Conservation (phyloP, 495 filamentous ascomycete genomes). For the Beverwykella pulmonaria region DNA sequence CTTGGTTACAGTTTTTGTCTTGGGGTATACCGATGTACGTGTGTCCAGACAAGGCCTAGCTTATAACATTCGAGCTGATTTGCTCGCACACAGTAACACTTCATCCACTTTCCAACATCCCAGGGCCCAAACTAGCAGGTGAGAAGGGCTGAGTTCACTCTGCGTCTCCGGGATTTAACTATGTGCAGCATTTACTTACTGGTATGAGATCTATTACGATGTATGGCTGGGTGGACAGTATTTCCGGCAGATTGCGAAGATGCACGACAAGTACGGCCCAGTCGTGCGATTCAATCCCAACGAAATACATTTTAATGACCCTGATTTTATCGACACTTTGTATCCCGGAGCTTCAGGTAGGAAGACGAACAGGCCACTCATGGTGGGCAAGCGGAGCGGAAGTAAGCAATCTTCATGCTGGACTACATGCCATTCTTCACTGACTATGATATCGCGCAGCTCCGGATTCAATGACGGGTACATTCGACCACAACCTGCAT, state of each 20-base stretch:
- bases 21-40: too few relatives aligned
- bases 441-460: not conserved
- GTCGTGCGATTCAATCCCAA: not conserved
- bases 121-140: too few relatives aligned
- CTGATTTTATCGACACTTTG: not conserved
- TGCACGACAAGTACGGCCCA: not conserved
- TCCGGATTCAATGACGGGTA: not conserved
- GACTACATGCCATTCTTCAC: too few relatives aligned
- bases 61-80: too few relatives aligned
- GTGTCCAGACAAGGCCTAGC: too few relatives aligned
- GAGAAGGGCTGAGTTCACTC: too few relatives aligned
- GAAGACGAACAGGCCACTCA: not conserved
- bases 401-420: too few relatives aligned
- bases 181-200: not conserved
- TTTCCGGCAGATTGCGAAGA: not conserved
- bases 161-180: too few relatives aligned
- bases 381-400: not conserved
- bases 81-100: too few relatives aligned
- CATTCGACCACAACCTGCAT: not conserved
- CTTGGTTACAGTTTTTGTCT: too few relatives aligned
- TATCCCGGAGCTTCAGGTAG: not conserved
- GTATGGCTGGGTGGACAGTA: not conserved
- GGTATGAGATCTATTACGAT: slow-evolving; percentile 2
- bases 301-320: not conserved
- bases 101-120: too few relatives aligned